These are phyloP conservation scores for Kodamaea restingae DNA, from an alignment of 805 yeast species.

Conservation along the genomic window DNA sequence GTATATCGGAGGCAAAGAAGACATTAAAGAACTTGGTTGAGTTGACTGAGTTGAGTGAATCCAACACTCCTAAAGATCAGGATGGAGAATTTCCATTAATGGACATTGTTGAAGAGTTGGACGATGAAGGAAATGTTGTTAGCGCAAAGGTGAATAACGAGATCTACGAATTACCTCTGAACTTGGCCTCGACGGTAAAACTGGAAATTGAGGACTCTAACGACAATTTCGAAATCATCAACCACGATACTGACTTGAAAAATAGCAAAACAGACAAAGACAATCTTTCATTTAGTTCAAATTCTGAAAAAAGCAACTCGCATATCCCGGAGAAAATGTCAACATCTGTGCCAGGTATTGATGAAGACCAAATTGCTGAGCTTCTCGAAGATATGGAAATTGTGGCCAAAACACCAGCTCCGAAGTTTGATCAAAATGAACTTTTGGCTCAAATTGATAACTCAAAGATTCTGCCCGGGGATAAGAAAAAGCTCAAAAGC, in stretches of 20 bases:
- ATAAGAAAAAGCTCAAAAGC: conserved; percentile 24
- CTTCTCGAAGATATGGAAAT: conserved; percentile 35
- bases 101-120: conserved; percentile 77
- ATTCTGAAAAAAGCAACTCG: no score
- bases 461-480: conserved; percentile 24
- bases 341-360: no score
- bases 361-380: conserved; percentile 22
- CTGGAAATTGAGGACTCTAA: not conserved
- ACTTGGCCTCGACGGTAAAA: not conserved
- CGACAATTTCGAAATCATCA: no score
- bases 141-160: conserved; percentile 24
- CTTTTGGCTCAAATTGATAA: conserved; percentile 24
- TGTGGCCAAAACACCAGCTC: conserved; percentile 27
- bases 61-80: conserved; percentile 2
- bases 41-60: conserved; percentile 15
- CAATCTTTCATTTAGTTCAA: no score
- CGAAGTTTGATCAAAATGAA: conserved; percentile 15
- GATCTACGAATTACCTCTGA: conserved; percentile 4
- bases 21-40: conserved; percentile 15
- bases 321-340: no score
- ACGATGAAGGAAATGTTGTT: conserved; percentile 74
- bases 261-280: no score
- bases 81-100: conserved; percentile 57
- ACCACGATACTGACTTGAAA: no score
- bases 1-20: conserved; percentile 37